phyloP scores from a whole-genome alignment of 148 eudicot species.

The Vaccinium vitisidaea region DNA sequence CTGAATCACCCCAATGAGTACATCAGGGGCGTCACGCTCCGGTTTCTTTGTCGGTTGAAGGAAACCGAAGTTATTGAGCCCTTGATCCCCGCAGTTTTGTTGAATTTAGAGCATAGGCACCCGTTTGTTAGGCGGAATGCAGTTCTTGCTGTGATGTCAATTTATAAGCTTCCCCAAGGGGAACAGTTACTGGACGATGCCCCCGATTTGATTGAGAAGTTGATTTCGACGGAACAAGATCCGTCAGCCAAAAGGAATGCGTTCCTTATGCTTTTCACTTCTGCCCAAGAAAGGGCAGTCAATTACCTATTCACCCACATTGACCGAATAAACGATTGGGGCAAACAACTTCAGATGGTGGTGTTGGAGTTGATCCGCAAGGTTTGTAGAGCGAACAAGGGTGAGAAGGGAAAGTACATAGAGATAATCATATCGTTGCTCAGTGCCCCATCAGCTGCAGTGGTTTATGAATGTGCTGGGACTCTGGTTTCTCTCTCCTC shows the following conservation, averaged over 20 bases:
- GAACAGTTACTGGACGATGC: conserved; percentile 64
- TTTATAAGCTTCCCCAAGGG: conserved; percentile 77
- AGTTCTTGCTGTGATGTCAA: conserved; percentile 58
- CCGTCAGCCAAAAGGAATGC: conserved; percentile 89
- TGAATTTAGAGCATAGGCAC: conserved; percentile 66
- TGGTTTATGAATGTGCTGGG: conserved; percentile 80
- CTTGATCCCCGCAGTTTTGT: conserved; percentile 61
- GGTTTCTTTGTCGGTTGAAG: conserved; percentile 66
- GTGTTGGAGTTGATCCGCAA: conserved; percentile 81
- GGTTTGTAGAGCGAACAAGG: conserved; percentile 77
- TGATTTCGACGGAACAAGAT: conserved; percentile 65
- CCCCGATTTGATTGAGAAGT: conserved; percentile 71
- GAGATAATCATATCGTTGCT: conserved; percentile 77
- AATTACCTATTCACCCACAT: conserved; percentile 66
- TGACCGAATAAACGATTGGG: conserved; percentile 76
- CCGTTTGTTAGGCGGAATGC: conserved; percentile 76
- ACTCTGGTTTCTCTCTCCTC: conserved; percentile 88
- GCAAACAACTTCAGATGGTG: conserved; percentile 83
- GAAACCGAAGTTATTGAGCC: conserved; percentile 69
- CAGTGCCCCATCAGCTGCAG: conserved; percentile 79
- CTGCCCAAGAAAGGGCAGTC: conserved; percentile 83
- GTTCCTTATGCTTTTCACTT: conserved; percentile 78
- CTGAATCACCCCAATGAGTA: conserved; percentile 68
- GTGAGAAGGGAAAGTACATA: conserved; percentile 84
- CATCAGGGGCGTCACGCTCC: conserved; percentile 71